Evolutionary conservation across 352 stramenopile genomes (phyloP), one percentile per base, ranked within the genome.

Genomic region (Aphanomyces euteiches): DNA sequence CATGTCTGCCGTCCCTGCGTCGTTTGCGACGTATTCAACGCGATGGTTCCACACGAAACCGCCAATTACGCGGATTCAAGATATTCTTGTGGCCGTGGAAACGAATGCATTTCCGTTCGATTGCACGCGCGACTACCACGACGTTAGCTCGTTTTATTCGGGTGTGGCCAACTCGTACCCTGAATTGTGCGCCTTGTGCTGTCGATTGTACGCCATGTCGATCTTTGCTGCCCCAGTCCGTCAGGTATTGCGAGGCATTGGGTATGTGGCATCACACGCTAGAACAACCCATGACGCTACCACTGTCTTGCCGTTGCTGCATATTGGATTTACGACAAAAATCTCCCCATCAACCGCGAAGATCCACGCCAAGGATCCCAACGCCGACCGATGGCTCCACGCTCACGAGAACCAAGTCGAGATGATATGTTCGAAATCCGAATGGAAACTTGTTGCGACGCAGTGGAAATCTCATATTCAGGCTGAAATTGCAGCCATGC

Each of bases 61-160:
- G 47, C 73, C 82, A 3, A 74, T 61, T 4, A 63, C 72, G 50
- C 74, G 75, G 1, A 74, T 88, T 5, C 66, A 81, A 36, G 76
- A 80, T 17, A 87, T 90, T 41, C 69, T 94, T 4, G 78, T 79
- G 43, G 77, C 82, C 17, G 89, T 89, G 67, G 84, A 88, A 53
- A 68, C 82, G 47, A 82, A 79, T 8, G 80, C 89, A 47, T 92
- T 90, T 53, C 84, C 86, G 13, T 92, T 94, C 28, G 84, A 92
- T 66, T 91, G 83, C 15, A 90, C 84, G 21, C 85, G 75, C 67
- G 84, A 89, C 65, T 92, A 93, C 69, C 84, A 92, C 60, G 84
- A 94, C 60, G 83, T 92, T 47, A 90, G 82, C 47, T 92, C 84
- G 6, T 94, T 94, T 69, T 94, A 94, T 72, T 90, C 84, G 64